phyloP scores from a whole-genome alignment of 805 yeast genomes.

The Teunomyces atbi region DNA sequence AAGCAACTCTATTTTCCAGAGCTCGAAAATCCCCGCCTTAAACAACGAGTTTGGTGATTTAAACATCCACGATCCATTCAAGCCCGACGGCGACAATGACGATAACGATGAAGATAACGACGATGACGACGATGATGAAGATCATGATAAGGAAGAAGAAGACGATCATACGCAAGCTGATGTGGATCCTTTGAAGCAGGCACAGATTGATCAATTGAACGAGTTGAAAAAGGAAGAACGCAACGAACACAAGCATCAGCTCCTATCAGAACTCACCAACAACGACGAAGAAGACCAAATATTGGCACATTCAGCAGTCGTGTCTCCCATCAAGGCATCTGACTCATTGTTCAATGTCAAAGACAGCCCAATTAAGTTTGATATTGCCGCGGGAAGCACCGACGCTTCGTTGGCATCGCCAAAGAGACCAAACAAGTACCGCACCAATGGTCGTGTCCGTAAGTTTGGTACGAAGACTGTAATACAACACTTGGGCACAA shows the following conservation, averaged over 20 bases:
- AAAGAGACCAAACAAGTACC: slow-evolving; percentile 27
- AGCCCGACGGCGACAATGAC: slow-evolving; percentile 13
- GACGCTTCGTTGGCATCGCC: slow-evolving; percentile 1
- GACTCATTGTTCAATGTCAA: slow-evolving; percentile 36
- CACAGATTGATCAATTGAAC: slow-evolving; percentile 14
- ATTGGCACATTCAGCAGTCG: slow-evolving; percentile 4
- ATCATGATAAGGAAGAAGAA: background rate
- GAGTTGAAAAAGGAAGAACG: slow-evolving; percentile 37
- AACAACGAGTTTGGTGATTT: slow-evolving; percentile 8
- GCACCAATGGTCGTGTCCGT: slow-evolving; percentile 28
- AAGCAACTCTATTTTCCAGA: slow-evolving; percentile 4
- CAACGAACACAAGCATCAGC: slow-evolving; percentile 26
- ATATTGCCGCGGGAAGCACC: slow-evolving; percentile 3
- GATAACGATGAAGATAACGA: slow-evolving; percentile 12
- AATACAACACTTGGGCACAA: slow-evolving; percentile 24
- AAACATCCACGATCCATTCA: slow-evolving; percentile 5
- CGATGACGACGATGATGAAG: background rate
- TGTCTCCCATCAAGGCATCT: slow-evolving; percentile 15
- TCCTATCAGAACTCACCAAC: slow-evolving; percentile 45
- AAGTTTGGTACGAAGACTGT: slow-evolving; percentile 29
- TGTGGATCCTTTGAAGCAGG: background rate
- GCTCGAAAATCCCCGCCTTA: background rate
- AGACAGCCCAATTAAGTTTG: slow-evolving; percentile 26
- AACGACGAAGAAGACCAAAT: slow-evolving; percentile 17
- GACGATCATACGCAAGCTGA: background rate